phyloP scores from a whole-genome alignment of 768 basidiomycete genomes.

The Hydnum rufescens region DNA sequence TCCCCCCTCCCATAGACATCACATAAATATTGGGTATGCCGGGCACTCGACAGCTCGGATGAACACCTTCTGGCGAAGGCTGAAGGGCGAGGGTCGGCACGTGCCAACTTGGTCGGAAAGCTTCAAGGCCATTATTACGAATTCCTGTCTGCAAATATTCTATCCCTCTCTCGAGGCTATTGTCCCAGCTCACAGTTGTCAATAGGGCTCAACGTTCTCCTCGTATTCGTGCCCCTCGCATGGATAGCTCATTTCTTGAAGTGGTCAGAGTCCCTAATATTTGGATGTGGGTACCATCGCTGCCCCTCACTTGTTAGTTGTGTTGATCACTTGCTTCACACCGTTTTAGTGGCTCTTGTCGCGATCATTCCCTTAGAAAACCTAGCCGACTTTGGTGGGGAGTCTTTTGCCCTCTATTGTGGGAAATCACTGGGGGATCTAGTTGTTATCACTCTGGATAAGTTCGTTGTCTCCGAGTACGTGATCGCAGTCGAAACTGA shows the following conservation, averaged over 20 bases:
- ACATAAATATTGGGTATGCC: too few species aligned
- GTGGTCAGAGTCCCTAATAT: slow-evolving; percentile 24
- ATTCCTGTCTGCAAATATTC: not conserved
- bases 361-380: slow-evolving; percentile 46
- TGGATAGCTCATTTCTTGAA: slow-evolving; percentile 35
- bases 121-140: not conserved
- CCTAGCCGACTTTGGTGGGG: slow-evolving; percentile 45
- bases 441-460: slow-evolving; percentile 43
- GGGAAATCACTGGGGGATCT: slow-evolving; percentile 42
- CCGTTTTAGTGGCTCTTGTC: slow-evolving; percentile 35
- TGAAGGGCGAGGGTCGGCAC: not conserved
- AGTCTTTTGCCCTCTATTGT: slow-evolving; percentile 34
- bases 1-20: too few species aligned
- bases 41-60: too few species aligned
- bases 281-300: slow-evolving; percentile 23
- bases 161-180: not conserved
- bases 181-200: not conserved
- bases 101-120: not conserved
- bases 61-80: not conserved
- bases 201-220: slow-evolving; percentile 24
- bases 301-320: not conserved
- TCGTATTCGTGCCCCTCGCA: slow-evolving; percentile 38
- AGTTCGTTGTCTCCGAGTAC: slow-evolving; percentile 26
- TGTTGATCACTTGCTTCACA: not conserved
- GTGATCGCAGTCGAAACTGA: not conserved